A percentile compares a stretch with the other conserved stretches of the same genome.
Conservation (phyloP, 306 rosid genomes). For the Carpinus viminea region DNA sequence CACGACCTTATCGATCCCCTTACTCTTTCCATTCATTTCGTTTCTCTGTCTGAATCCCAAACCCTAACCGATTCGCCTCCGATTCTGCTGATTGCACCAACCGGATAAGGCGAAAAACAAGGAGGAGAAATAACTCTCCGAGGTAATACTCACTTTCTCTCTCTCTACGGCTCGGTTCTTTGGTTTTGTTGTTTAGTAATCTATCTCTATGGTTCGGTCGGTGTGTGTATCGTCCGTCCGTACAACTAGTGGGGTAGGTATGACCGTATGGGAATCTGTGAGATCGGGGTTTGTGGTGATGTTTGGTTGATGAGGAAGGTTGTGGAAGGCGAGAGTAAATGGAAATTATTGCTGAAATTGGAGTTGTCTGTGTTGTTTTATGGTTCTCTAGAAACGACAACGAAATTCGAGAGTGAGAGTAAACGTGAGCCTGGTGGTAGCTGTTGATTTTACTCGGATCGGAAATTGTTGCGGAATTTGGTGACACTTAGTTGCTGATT, state of each 20-base stretch:
- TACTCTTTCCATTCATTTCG: not conserved
- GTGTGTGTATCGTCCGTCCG: not conserved
- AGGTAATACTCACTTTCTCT: not conserved
- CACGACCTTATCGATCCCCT: slow-evolving; percentile 68
- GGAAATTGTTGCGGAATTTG: not conserved
- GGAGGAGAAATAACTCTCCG: not conserved
- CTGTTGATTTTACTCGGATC: not conserved
- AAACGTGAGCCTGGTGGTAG: not conserved
- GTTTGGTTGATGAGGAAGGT: slow-evolving; percentile 23
- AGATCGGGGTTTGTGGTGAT: slow-evolving; percentile 17
- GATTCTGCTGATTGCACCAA: not conserved
- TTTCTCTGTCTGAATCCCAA: slow-evolving; percentile 26
- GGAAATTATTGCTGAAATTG: not conserved
- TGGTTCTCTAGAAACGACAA: not conserved
- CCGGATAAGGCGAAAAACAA: not conserved
- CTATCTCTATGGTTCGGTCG: not conserved
- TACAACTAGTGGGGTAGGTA: not conserved
- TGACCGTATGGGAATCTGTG: slow-evolving; percentile 10
- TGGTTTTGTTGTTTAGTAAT: not conserved
- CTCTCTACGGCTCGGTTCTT: not conserved
- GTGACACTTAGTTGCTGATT: not conserved
- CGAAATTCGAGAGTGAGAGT: not conserved
- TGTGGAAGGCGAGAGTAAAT: not conserved
- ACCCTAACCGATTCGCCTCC: slow-evolving; percentile 14
- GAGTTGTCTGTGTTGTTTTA: not conserved